Evolutionary conservation across 1,284 basidiomycete genomes (phyloP), one percentile per base, ranked within the genome.

Genomic region (Exsudoporus floridanus): DNA sequence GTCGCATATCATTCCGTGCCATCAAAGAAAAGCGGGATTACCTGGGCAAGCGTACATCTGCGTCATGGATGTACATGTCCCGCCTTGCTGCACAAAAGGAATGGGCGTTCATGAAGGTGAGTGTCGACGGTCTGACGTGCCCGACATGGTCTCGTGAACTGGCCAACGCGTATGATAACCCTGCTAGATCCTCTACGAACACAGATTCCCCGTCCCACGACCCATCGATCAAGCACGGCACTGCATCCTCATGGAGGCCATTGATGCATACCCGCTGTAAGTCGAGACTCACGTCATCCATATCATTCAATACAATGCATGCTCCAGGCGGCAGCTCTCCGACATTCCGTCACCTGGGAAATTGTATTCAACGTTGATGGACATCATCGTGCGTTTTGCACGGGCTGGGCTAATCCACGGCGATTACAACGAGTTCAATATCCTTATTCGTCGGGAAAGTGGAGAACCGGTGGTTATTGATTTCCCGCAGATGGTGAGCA

Each of bases 11-110:
- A 0, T 99, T 99, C 75, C 86, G 96, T 47, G 87, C 93, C 0
- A 95, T 99, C 75, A 99, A 99, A 74, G 83, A 89, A 62, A 99
- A 99, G 71, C 81, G 96, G 58, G 97, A 99, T 70, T 99, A 99
- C 71, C 78, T 99, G 60, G 93, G 94, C 28, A 97, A 96, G 71
- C 83, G 96, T 35, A 94, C 94, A 73, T 93, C 90, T 33, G 95
- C 95, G 0, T 96, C 92, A 28, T 99, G 96, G 96, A 98, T 99
- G 95, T 99, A 98, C 74, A 94, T 99, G 92, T 96, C 93, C 49
- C 84, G 96, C 27, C 74, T 99, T 42, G 90, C 94, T 10, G 96
- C 96, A 6, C 88, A 96, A 74, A 98, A 98, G 70, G 96, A 99
- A 70, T 99, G 88, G 79, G 92, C 93, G 0, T 99, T 98, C 70